A percentile compares a stretch with the other conserved stretches of the same genome.
phyloP scores from a whole-genome alignment of 2,329 filamentous ascomycete species.

The Penicillium vulpinum region DNA sequence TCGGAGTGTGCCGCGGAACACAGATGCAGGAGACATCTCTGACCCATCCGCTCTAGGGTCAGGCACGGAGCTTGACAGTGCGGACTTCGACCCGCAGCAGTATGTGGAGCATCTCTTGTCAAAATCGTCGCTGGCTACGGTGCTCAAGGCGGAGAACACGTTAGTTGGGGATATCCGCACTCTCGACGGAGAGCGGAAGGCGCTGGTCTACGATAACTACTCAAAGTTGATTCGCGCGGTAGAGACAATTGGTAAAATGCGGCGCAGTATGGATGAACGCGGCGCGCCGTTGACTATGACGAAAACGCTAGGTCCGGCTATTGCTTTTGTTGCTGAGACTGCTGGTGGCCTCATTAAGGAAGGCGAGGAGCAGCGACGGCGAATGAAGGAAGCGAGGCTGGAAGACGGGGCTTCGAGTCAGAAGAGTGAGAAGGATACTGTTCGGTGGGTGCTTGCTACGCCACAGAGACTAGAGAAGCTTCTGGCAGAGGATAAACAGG shows the following conservation, averaged over 20 bases:
- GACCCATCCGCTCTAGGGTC: conserved; percentile 31
- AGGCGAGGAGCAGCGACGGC: conserved; percentile 37
- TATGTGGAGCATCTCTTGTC: conserved; percentile 48
- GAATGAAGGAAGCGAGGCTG: conserved; percentile 29
- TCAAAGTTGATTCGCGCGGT: conserved; percentile 95
- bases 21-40: conserved; percentile 42
- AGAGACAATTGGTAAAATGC: conserved; percentile 81
- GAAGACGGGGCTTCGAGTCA: conserved; percentile 19
- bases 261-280: conserved; percentile 49
- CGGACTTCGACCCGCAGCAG: conserved; percentile 69
- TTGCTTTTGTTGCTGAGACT: conserved; percentile 48
- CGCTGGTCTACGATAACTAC: conserved; percentile 97
- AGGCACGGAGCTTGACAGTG: conserved; percentile 67
- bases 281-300: conserved; percentile 48
- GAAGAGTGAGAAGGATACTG: conserved; percentile 42
- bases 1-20: conserved; percentile 45
- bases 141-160: conserved; percentile 48
- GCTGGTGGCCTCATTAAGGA: conserved; percentile 42
- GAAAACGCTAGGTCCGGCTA: conserved; percentile 44
- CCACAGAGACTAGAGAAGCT: conserved; percentile 42
- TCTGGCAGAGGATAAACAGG: conserved; percentile 39
- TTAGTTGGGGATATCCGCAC: conserved; percentile 73
- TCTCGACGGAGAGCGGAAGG: conserved; percentile 93
- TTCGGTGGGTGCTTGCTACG: conserved; percentile 47
- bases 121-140: conserved; percentile 44